Conservation (phyloP, 1,284 basidiomycete genomes). For the Puccinia polysora region DNA sequence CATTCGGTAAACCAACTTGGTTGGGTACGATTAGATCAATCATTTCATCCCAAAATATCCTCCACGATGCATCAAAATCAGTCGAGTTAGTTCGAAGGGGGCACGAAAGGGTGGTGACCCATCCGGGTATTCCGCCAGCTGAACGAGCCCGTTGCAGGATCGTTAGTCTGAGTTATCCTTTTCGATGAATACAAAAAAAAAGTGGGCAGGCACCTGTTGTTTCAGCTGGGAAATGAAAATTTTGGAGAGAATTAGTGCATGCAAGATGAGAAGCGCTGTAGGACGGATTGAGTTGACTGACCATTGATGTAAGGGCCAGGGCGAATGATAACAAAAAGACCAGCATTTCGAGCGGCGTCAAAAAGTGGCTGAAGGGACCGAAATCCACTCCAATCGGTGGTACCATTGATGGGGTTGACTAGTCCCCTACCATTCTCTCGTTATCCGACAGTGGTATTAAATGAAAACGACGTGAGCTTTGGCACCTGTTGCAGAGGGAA, state of each 20-base stretch:
- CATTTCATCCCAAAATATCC: constrained; percentile 61
- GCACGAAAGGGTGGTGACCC: constrained; percentile 63
- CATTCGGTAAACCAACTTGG: constrained; percentile 54
- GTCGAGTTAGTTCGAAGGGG: constrained; percentile 64
- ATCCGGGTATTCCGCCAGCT: constrained; percentile 72
- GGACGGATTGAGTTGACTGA: background rate
- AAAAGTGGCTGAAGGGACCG: constrained; percentile 34
- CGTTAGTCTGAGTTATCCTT: constrained; percentile 58
- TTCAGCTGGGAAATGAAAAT: constrained; percentile 13
- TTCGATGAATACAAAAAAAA: constrained; percentile 37
- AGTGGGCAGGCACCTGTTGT: constrained; percentile 19
- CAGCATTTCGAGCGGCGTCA: constrained; percentile 32
- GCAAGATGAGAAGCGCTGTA: no score
- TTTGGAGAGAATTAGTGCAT: background rate
- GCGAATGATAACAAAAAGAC: constrained; percentile 38
- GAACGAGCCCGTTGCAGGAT: constrained; percentile 51
- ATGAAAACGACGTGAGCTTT: background rate
- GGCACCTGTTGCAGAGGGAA: no score
- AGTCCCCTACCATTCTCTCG: constrained; percentile 20
- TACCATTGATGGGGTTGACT: constrained; percentile 36
- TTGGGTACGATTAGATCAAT: constrained; percentile 13
- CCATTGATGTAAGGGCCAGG: constrained; percentile 42
- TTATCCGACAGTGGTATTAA: background rate
- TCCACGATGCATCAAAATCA: constrained; percentile 66
- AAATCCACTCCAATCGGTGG: constrained; percentile 40